These are phyloP conservation scores for Moricandia moricandioides DNA, from an alignment of 345 rosid genomes.

Conservation along the genomic window DNA sequence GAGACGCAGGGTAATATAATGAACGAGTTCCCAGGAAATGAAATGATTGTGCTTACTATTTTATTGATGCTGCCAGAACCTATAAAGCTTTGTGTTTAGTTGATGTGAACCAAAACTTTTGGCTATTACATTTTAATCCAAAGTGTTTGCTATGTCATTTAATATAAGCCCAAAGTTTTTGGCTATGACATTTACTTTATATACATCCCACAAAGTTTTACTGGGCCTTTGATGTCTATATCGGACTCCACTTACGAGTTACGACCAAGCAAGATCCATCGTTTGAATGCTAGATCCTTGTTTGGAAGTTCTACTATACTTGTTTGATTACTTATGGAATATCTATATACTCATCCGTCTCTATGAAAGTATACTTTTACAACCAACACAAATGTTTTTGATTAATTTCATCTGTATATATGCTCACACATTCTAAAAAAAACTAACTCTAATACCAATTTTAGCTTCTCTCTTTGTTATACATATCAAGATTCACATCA, in stretches of 20 bases:
- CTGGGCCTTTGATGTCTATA: background rate
- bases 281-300: background rate
- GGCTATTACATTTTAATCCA: background rate
- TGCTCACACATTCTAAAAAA: background rate
- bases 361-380: background rate
- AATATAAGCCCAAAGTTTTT: background rate
- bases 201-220: background rate
- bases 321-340: background rate
- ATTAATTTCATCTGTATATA: background rate
- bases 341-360: background rate
- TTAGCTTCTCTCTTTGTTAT: background rate
- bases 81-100: too few species aligned
- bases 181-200: background rate
- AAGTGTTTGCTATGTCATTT: background rate
- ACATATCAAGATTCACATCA: background rate
- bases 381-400: background rate
- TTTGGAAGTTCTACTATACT: background rate
- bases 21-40: too few species aligned
- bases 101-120: background rate
- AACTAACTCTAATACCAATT: background rate
- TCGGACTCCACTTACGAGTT: background rate
- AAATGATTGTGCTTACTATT: too few species aligned
- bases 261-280: background rate
- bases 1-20: too few species aligned
- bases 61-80: too few species aligned